A percentile compares a stretch with the other conserved stretches of the same genome.
These are phyloP conservation scores for Termitomyces sp. DNA, from an alignment of 768 basidiomycete species.

Conservation along the genomic window DNA sequence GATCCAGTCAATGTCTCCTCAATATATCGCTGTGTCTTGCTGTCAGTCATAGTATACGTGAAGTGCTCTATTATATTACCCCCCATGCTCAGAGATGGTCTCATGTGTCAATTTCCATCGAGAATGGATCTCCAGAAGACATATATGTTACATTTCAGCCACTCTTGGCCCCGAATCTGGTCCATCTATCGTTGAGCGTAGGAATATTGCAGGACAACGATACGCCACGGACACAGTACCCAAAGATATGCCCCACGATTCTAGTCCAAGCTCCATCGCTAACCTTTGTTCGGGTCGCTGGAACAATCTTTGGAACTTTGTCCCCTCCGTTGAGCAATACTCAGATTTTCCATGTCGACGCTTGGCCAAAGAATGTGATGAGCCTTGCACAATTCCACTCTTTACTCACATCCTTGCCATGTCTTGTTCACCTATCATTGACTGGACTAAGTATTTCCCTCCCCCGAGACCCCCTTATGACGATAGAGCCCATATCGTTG, in stretches of 20 bases:
- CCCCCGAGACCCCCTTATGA: conserved; percentile 24
- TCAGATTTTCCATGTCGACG: conserved; percentile 39
- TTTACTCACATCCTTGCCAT: conserved; percentile 27
- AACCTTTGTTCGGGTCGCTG: conserved; percentile 35
- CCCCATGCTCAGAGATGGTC: conserved; percentile 33
- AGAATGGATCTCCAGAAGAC: conserved; percentile 17
- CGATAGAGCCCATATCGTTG: conserved; percentile 23
- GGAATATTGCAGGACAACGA: conserved; percentile 19
- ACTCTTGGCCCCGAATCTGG: conserved; percentile 25
- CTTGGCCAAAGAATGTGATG: conserved; percentile 29
- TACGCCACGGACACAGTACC: conserved; percentile 25
- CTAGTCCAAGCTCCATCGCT: conserved; percentile 26
- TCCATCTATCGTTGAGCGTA: conserved; percentile 33
- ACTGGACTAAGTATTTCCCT: conserved; percentile 31
- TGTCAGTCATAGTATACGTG: conserved; percentile 17
- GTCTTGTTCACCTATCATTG: conserved; percentile 35
- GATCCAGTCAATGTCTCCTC: conserved; percentile 30
- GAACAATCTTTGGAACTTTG: conserved; percentile 32
- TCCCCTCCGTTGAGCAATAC: conserved; percentile 29
- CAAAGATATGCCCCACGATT: conserved; percentile 23
- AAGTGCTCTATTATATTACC: conserved; percentile 24
- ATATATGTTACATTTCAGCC: conserved; percentile 21
- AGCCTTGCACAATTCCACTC: conserved; percentile 28
- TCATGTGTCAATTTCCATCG: conserved; percentile 26
- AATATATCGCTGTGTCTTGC: conserved; percentile 28